A percentile compares a stretch with the other conserved stretches of the same genome.
Evolutionary conservation across 495 filamentous ascomycete genomes (phyloP).

Genomic region (Penicillium subrubescens): DNA sequence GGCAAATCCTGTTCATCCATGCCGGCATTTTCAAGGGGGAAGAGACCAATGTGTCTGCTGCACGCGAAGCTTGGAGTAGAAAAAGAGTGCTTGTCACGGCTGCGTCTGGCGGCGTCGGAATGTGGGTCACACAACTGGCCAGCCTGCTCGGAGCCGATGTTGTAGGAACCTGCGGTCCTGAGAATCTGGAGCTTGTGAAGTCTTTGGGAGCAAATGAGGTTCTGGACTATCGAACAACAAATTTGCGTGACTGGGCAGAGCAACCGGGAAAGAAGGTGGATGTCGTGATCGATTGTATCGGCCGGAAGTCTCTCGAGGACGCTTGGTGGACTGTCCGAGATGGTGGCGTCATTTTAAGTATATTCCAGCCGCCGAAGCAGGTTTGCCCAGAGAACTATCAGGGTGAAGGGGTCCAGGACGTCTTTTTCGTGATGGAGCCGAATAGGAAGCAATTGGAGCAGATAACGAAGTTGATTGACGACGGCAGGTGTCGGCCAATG

Average conservation of each 20-base stretch:
- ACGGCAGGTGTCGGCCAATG: conserved; percentile 36
- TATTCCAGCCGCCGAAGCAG: conserved; percentile 50
- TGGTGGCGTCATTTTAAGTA: conserved; percentile 50
- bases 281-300: conserved; percentile 56
- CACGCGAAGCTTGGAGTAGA: not conserved
- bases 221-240: conserved; percentile 44
- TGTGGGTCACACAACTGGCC: conserved; percentile 60
- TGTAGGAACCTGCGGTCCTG: conserved; percentile 43
- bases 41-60: not conserved
- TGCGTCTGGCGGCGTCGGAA: conserved; percentile 56
- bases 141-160: conserved; percentile 41
- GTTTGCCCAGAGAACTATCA: conserved; percentile 37
- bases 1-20: conserved; percentile 54
- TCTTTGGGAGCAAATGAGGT: conserved; percentile 47
- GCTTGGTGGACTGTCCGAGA: conserved; percentile 50
- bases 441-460: conserved; percentile 41
- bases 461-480: conserved; percentile 46
- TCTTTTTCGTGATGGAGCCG: conserved; percentile 51
- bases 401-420: conserved; percentile 29
- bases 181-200: conserved; percentile 46
- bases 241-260: conserved; percentile 38
- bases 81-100: conserved; percentile 52
- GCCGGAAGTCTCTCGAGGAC: conserved; percentile 44
- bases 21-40: conserved; percentile 19
- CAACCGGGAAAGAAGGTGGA: conserved; percentile 37